Conservation (phyloP, 2,329 filamentous ascomycete genomes). For the Boeremia lycopersici region DNA sequence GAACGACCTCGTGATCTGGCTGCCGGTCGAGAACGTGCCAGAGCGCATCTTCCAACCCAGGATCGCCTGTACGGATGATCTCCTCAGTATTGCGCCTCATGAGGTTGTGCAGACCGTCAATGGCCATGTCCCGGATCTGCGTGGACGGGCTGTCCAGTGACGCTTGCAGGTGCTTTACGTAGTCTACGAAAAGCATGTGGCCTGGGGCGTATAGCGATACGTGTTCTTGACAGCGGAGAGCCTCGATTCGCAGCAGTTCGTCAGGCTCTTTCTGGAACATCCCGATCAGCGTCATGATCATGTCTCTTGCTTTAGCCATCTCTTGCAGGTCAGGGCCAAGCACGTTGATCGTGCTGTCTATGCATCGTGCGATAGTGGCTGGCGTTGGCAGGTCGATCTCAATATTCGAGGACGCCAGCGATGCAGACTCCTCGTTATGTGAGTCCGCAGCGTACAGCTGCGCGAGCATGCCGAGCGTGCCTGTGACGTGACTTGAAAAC, state of each 20-base stretch:
- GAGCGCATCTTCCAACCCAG: conserved; percentile 84
- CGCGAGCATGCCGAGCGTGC: conserved; percentile 89
- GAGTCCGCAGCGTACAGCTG: conserved; percentile 91
- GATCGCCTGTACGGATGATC: conserved; percentile 75
- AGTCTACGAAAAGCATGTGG: conserved; percentile 81
- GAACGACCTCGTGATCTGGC: conserved; percentile 78
- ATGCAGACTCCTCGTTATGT: conserved; percentile 83
- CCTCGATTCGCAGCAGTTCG: conserved; percentile 72
- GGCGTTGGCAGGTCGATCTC: conserved; percentile 84
- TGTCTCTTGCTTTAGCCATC: conserved; percentile 84
- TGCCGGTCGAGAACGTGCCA: conserved; percentile 86
- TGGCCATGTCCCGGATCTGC: conserved; percentile 76
- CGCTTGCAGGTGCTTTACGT: conserved; percentile 80
- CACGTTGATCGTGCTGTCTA: conserved; percentile 96
- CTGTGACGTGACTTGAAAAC: conserved; percentile 88
- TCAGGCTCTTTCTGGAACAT: conserved; percentile 82
- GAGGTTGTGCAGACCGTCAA: conserved; percentile 88
- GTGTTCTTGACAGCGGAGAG: conserved; percentile 85
- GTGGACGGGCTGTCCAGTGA: conserved; percentile 73
- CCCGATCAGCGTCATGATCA: conserved; percentile 84
- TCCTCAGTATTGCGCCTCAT: conserved; percentile 92
- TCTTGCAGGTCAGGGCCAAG: conserved; percentile 95
- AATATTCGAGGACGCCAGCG: conserved; percentile 84
- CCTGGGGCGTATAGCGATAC: conserved; percentile 89
- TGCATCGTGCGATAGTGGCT: conserved; percentile 81